Evolutionary conservation across 1,284 basidiomycete genomes (phyloP), one percentile per base, ranked within the genome.

Genomic region (Meripilus lineatus): DNA sequence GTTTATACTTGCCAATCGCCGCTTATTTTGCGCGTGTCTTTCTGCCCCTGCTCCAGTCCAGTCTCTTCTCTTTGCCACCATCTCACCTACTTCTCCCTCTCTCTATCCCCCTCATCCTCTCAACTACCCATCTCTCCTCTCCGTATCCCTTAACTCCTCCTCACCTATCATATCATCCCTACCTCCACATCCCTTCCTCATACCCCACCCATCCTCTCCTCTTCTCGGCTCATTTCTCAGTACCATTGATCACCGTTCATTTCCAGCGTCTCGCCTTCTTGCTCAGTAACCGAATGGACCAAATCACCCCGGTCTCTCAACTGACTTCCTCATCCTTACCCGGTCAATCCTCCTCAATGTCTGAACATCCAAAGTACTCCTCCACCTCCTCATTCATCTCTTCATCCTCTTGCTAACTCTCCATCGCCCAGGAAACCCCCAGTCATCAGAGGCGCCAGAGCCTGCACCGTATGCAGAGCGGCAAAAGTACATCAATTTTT

Each of bases 401-500:
- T 20, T 28, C 20, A 5, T 20, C 42, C 18, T 30, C 42, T 36
- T 26, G 39, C 50, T 28, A 44, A 26, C 32, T 26, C 37, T 32
- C 26, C 32, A 15, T 39, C 40, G 6, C 15, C 30, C 50, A 71
- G 72, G 38, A 78, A 75, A 56, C 49, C 74, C 15, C 81, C 82
- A 44, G 74, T 88, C 43, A 69, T 81, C 38, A 72, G 85, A 55
- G 84, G 84, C 43, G 83, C 85, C 40, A 70, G 87, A 40, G 86
- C 86, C 20, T 89, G 86, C 60, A 88, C 83, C 33, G 84, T 88
- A 55, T 90, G 87, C 63, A 79, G 87, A 38, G 74, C 77, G 42
- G 87, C 88, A 55, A 90, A 90, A 77, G 88, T 83, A 58, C 32
- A n/a, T 58, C 52, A 45, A 46, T 47, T 47, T 50, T 46, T 47